Percentiles rank a stretch among this genome's conserved stretches.
Conservation (phyloP, 2,329 filamentous ascomycete species). For the Clonostachys rhizophaga region DNA sequence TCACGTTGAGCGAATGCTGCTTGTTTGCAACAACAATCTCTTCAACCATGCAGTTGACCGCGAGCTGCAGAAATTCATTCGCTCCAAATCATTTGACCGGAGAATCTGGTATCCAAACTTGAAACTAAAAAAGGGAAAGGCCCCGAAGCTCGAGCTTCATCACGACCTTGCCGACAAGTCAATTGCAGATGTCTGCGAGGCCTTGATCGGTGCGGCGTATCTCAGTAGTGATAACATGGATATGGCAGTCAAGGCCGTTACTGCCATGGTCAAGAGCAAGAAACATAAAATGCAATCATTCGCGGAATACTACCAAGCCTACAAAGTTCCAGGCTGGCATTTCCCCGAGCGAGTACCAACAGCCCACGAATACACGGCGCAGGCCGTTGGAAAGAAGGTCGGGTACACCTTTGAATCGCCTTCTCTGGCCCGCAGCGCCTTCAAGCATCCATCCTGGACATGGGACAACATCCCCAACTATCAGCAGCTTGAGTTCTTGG, state of each 20-base stretch:
- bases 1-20: conserved; percentile 84
- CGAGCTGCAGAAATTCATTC: conserved; percentile 68
- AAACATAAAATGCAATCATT: conserved; percentile 68
- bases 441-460: conserved; percentile 69
- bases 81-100: conserved; percentile 76
- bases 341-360: conserved; percentile 52
- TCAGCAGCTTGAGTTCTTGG: conserved; percentile 82
- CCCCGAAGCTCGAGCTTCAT: conserved; percentile 30
- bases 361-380: conserved; percentile 27
- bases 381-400: conserved; percentile 57
- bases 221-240: conserved; percentile 47
- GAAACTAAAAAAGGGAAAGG: conserved; percentile 69
- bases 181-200: conserved; percentile 83
- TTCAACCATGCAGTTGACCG: conserved; percentile 70
- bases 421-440: conserved; percentile 67
- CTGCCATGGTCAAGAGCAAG: conserved; percentile 61
- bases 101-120: conserved; percentile 87
- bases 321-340: conserved; percentile 70
- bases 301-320: conserved; percentile 67
- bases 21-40: conserved; percentile 89
- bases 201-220: conserved; percentile 74
- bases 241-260: conserved; percentile 59
- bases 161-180: conserved; percentile 76
- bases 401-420: conserved; percentile 69
- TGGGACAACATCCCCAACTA: conserved; percentile 33